Percentiles rank a stretch among this genome's conserved stretches.
Evolutionary conservation across 371 early-diverging fungal species (phyloP).

Genomic region (Mortierella sp.): DNA sequence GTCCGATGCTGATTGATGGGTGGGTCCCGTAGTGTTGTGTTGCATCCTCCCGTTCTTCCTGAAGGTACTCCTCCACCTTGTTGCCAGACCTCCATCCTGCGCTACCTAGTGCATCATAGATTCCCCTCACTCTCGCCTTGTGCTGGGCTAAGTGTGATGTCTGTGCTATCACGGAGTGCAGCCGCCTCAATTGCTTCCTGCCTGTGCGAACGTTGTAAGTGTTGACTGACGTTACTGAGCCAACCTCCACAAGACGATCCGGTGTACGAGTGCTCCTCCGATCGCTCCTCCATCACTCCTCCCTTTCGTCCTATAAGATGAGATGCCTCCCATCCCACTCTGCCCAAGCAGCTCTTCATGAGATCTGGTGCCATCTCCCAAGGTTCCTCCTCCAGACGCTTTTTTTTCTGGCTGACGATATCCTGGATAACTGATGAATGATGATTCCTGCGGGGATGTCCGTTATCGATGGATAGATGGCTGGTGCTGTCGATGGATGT

Average conservation of each 20-base stretch:
- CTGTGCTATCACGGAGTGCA: not conserved
- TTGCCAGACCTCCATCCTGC: not conserved
- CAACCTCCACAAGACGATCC: not conserved
- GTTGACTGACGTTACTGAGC: not conserved
- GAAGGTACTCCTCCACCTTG: too few relatives aligned
- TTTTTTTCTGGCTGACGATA: not conserved
- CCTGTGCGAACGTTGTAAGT: not conserved
- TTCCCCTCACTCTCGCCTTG: not conserved
- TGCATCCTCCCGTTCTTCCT: not conserved
- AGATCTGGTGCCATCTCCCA: not conserved
- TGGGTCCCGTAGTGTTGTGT: not conserved
- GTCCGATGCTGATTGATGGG: not conserved
- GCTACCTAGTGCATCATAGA: constrained; percentile 3
- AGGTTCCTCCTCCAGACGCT: not conserved
- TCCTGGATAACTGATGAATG: not conserved
- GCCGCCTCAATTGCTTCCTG: too few relatives aligned
- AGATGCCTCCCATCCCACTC: not conserved
- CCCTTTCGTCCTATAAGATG: not conserved
- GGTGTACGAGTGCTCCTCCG: not conserved
- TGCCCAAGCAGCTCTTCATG: not conserved
- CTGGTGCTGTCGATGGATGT: constrained; percentile 27
- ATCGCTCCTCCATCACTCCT: not conserved
- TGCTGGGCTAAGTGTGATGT: not conserved
- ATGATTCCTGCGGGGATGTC: not conserved
- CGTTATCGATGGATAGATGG: constrained; percentile 34